Conservation (phyloP, 257 asterid genomes). For the Catharanthus roseus region DNA sequence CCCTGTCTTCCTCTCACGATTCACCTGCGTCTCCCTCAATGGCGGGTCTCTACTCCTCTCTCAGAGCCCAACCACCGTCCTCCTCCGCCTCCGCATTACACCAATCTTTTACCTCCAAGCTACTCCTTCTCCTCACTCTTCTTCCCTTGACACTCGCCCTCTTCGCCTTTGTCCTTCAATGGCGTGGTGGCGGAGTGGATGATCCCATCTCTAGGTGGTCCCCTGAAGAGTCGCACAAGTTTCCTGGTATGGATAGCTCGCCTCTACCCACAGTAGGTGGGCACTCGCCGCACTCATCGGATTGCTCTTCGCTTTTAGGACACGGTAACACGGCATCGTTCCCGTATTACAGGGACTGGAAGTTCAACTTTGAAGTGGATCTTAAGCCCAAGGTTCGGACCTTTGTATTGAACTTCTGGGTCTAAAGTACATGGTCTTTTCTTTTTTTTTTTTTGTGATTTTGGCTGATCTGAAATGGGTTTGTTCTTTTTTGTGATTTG, state of each 20-base stretch:
- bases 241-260: conserved; percentile 47
- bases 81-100: conserved; percentile 26
- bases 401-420: neutral
- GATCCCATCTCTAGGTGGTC: conserved; percentile 49
- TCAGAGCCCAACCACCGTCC: conserved; percentile 35
- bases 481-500: conserved; percentile 1
- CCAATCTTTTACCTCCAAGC: conserved; percentile 26
- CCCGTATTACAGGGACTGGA: conserved; percentile 46
- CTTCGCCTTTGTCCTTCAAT: conserved; percentile 47
- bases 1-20: too few relatives aligned
- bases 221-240: conserved; percentile 36
- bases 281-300: conserved; percentile 25
- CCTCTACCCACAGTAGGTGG: conserved; percentile 22
- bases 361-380: conserved; percentile 32
- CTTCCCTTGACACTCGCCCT: conserved; percentile 37
- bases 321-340: conserved; percentile 26
- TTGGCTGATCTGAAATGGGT: conserved; percentile 8
- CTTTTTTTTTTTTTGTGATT: neutral
- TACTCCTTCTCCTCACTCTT: conserved; percentile 39
- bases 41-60: conserved; percentile 44
- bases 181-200: conserved; percentile 51
- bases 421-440: neutral
- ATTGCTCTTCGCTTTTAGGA: conserved; percentile 30
- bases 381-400: conserved; percentile 43
- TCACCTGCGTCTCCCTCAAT: conserved; percentile 13